Conservation (phyloP, 23 red algal genomes). For the Gracilaria gracilis region DNA sequence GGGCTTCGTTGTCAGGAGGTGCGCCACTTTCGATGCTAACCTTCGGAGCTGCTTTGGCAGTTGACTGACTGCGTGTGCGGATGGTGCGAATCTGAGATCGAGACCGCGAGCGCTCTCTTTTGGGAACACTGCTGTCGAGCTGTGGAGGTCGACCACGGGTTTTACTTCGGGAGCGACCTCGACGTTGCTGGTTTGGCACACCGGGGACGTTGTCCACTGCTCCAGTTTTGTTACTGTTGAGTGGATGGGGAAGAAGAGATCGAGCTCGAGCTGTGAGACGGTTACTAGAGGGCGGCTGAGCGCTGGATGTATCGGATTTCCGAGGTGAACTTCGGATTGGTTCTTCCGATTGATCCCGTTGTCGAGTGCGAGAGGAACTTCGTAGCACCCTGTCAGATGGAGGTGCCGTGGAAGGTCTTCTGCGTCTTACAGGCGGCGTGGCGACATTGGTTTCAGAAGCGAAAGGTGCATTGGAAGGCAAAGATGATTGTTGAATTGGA, state of each 20-base stretch:
- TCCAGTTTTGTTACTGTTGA: not conserved
- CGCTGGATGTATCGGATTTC: not conserved
- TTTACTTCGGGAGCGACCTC: not conserved
- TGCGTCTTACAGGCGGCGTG: not conserved
- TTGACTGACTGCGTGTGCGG: not conserved
- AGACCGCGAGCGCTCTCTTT: not conserved
- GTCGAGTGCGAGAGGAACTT: slow-evolving; percentile 25
- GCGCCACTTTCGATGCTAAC: not conserved
- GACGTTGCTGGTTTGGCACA: not conserved
- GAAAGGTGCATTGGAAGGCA: not conserved
- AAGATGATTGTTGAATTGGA: too few relatives aligned
- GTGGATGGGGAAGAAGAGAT: slow-evolving; percentile 2
- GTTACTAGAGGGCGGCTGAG: not conserved
- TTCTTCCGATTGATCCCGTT: slow-evolving; percentile 13
- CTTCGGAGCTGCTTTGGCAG: not conserved
- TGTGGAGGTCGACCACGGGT: not conserved
- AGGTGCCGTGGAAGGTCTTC: slow-evolving; percentile 18
- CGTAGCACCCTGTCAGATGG: slow-evolving; percentile 32
- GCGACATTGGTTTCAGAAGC: not conserved
- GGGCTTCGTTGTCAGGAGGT: not conserved
- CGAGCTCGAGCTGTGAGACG: slow-evolving; percentile 8
- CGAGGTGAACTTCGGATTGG: not conserved
- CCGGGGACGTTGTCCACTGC: not conserved
- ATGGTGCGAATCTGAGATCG: not conserved
- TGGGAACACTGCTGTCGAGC: not conserved